A percentile compares a stretch with the other conserved stretches of the same genome.
phyloP scores from a whole-genome alignment of 345 rosid species.

The Populus alba region DNA sequence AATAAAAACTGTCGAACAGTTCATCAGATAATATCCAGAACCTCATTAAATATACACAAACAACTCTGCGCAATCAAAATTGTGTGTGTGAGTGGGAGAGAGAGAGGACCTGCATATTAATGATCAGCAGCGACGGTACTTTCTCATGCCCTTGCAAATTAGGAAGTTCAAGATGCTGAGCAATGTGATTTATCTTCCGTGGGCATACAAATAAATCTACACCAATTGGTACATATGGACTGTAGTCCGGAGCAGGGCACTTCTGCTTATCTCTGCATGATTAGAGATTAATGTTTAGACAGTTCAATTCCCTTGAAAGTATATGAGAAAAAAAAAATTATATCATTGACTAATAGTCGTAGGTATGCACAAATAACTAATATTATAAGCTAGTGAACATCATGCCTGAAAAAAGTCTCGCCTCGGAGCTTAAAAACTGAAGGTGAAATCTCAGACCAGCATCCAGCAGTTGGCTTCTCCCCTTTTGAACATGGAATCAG shows the following conservation, averaged over 20 bases:
- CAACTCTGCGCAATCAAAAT: neutral
- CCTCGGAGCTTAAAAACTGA: slow-evolving; percentile 73
- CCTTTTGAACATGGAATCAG: slow-evolving; percentile 42
- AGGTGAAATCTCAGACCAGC: slow-evolving; percentile 67
- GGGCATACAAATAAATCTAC: slow-evolving; percentile 63
- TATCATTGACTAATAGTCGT: neutral
- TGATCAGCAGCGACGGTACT: slow-evolving; percentile 54
- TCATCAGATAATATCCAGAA: too few species aligned
- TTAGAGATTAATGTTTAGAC: neutral
- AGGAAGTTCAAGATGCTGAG: slow-evolving; percentile 76
- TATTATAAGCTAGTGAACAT: neutral
- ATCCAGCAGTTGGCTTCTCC: slow-evolving; percentile 53
- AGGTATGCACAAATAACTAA: neutral
- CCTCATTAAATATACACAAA: too few species aligned
- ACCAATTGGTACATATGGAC: slow-evolving; percentile 68
- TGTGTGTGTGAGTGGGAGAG: neutral
- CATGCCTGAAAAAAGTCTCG: slow-evolving; percentile 60
- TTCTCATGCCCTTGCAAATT: slow-evolving; percentile 36
- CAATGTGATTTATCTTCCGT: slow-evolving; percentile 66
- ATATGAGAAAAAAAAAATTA: neutral
- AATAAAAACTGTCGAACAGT: too few species aligned
- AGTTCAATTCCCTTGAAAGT: neutral
- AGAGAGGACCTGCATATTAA: slow-evolving; percentile 61
- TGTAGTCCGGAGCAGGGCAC: slow-evolving; percentile 52
- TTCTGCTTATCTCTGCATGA: slow-evolving; percentile 66